Conservation (phyloP, 768 basidiomycete genomes). For the Suillus subluteus region DNA sequence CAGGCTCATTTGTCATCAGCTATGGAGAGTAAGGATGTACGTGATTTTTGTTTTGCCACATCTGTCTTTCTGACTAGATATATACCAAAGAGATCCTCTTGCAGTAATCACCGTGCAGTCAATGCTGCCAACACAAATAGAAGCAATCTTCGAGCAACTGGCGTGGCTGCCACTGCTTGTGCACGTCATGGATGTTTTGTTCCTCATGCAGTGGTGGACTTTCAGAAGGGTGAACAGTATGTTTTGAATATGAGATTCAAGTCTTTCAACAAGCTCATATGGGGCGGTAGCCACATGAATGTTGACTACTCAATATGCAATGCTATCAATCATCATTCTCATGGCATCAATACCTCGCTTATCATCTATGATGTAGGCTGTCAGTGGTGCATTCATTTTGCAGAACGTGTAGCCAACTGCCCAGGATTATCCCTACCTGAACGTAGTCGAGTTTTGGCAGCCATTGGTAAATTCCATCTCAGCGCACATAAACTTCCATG, state of each 20-base stretch:
- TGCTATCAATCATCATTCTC: conserved; percentile 18
- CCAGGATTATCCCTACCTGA: conserved; percentile 8
- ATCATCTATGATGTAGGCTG: conserved; percentile 37
- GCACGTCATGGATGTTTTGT: no score
- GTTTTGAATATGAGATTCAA: no score
- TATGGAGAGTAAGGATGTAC: conserved; percentile 12
- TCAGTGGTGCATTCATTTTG: conserved; percentile 26
- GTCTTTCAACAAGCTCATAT: no score
- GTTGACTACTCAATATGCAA: conserved; percentile 32
- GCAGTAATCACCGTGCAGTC: conserved; percentile 22
- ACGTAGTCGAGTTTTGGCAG: conserved; percentile 15
- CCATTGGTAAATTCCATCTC: no score
- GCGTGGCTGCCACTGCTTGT: no score
- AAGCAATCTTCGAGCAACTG: no score
- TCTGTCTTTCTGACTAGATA: no score
- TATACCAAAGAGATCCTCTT: conserved; percentile 13
- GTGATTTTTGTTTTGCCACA: no score
- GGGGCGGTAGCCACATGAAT: conserved; percentile 26
- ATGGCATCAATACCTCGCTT: conserved; percentile 5
- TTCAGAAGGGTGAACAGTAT: conserved; percentile 32
- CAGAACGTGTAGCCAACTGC: conserved; percentile 5
- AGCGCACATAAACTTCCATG: conserved; percentile 33
- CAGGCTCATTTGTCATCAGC: conserved; percentile 22
- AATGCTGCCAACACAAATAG: conserved; percentile 25
- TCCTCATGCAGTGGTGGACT: no score